A percentile compares a stretch with the other conserved stretches of the same genome.
phyloP scores from a whole-genome alignment of 495 filamentous ascomycete species.

The Penicillium diatomitis region DNA sequence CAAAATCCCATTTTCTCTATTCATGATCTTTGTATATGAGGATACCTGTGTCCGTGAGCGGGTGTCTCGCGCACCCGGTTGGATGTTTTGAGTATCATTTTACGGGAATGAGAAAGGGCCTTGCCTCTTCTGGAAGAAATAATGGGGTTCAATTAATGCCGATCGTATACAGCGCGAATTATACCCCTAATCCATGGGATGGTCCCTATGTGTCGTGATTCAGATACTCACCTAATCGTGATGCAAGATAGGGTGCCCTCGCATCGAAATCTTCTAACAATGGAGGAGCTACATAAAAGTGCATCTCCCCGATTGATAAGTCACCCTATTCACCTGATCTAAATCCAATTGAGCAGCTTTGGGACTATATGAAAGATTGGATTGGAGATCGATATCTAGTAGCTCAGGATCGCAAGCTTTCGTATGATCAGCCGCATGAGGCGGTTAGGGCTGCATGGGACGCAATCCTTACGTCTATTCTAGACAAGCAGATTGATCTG shows the following conservation, averaged over 20 bases:
- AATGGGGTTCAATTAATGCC: background rate
- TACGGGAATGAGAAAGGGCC: background rate
- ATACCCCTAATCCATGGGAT: background rate
- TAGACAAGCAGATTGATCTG: slow-evolving; percentile 3
- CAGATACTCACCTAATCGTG: background rate
- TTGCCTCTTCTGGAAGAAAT: background rate
- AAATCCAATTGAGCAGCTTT: slow-evolving; percentile 9
- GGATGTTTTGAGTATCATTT: slow-evolving; percentile 6
- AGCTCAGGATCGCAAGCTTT: background rate
- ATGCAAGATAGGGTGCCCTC: slow-evolving; percentile 3
- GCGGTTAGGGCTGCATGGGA: background rate
- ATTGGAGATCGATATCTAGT: background rate
- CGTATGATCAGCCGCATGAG: background rate
- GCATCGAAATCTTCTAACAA: background rate
- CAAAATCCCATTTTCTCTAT: no score
- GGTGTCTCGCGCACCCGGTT: background rate
- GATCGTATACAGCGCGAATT: background rate
- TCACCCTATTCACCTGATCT: slow-evolving; percentile 11
- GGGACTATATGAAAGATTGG: background rate
- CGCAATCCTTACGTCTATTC: background rate
- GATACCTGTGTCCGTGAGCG: background rate
- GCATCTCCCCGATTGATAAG: slow-evolving; percentile 3
- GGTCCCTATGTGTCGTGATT: background rate
- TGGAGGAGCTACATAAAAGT: slow-evolving; percentile 1
- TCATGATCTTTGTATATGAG: background rate